Conservation (phyloP, 257 asterid species). For the Solanum bulbocastanum region DNA sequence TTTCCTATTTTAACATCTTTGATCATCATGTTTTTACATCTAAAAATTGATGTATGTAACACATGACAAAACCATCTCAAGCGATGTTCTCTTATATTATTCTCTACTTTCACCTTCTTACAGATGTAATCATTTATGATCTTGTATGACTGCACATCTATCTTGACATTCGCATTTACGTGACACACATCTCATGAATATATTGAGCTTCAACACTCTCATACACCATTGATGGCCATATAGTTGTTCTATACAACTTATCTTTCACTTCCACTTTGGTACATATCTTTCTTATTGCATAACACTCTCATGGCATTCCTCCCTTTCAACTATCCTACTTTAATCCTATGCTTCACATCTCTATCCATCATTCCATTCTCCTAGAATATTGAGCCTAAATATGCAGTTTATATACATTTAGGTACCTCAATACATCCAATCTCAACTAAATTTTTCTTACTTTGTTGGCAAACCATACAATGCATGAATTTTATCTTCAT, state of each 20-base stretch:
- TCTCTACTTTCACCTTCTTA: neutral
- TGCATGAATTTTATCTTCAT: neutral
- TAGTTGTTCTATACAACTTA: neutral
- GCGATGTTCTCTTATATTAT: neutral
- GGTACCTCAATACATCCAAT: neutral
- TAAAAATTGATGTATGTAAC: neutral
- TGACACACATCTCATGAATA: neutral
- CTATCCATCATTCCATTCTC: neutral
- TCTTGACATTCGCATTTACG: neutral
- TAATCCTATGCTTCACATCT: neutral
- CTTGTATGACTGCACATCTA: neutral
- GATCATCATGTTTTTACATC: neutral
- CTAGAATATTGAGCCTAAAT: neutral
- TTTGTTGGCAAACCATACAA: neutral
- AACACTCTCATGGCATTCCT: neutral
- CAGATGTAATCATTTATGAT: neutral
- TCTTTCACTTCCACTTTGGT: neutral
- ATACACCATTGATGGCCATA: neutral
- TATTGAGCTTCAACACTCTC: neutral
- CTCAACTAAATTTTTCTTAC: neutral
- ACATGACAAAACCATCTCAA: neutral
- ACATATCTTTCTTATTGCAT: neutral
- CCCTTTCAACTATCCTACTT: neutral
- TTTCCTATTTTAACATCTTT: neutral
- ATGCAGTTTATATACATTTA: neutral